Evolutionary conservation across 2,329 filamentous ascomycete genomes (phyloP), one percentile per base, ranked within the genome.

Genomic region (Sporothrix variecibatus): DNA sequence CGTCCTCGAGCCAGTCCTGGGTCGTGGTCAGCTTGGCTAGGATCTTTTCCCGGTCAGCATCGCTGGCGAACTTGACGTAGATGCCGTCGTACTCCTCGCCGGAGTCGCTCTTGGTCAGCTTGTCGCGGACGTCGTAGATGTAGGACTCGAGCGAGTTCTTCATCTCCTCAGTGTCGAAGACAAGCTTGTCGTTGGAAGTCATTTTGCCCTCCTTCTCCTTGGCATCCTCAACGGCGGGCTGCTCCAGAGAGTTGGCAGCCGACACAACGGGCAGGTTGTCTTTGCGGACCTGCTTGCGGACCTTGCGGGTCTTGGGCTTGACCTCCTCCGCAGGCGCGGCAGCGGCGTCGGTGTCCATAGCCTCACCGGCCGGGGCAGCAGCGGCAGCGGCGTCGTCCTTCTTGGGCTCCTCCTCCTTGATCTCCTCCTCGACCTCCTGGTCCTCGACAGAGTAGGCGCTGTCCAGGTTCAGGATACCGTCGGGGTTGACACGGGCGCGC

Each of bases 201-300:
- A 99, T 98, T 79, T 91, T 82, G 78, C 91, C 88, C 86, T 99
- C 96, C 83, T 92, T 91, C 88, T 99, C 96, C 70, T 87, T 84
- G 77, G 91, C 86, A n/a, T 86, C 80, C 76, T 90, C 85, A 87
- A 93, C 95, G 81, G 86, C 82, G 20, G 87, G 79, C 69, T 89
- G 83, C 76, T 97, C 94, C 74, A 98, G 88, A 51, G 94, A 92
- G 68, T 92, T 89, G 65, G 94, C 97, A 77, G 92, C 95, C 75
- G 93, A 89, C 74, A 93, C 91, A 78, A 99, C 92, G 76, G 95
- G 94, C 73, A 99, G 88, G 78, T 98, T 95, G 78, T 96, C 96
- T 88, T 98, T 98, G 84, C 95, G 93, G 78, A 98, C 93, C 86
- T 98, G 95, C 90, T 98, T 99, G 93, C 98, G 98, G 79, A 99